Base-by-base conservation (phyloP, 306 rosid genomes). In the Sesbania bispinosa region DNA sequence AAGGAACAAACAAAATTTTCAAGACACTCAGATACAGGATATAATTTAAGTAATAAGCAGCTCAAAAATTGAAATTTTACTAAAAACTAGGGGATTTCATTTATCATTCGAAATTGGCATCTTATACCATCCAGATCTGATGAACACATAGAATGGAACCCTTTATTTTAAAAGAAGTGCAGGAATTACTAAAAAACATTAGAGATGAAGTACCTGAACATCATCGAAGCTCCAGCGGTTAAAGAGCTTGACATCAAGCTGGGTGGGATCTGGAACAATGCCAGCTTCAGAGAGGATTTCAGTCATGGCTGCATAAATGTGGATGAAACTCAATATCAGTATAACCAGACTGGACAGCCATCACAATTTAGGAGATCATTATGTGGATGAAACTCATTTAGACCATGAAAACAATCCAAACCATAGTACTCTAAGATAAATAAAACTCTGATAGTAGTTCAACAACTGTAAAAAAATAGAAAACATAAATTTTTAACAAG, bases 161-260 rank as follows among this genome's bases (percentile, higher is more conserved):
- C 4, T 5, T 5, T 1, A 15, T 0, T 46, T 15, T 46, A 18
- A 7, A 5, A 30, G n/a, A 24, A 20, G 26, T 2, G 0, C 10
- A 1, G 7, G 4, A 26, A 10, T 0, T 2, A 20, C 1, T 14
- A 46, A 7, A 0, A 43, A n/a, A 3, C 13, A n/a, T 3, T 23
- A 33, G 16, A 51, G 10, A 47, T 13, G 1, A 35, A 7, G 3
- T 6, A 77, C 93, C 83, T 82, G 84, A 35, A 90, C 71, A 0
- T 90, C 96, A 0, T 90, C 96, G 20, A 85, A 90, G 73, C 74
- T 84, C 93, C 96, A 90, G 6, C 88, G 79, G 69, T 88, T 88
- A 27, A 90, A 90, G 36, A 90, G 93, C 67, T 88, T 90, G 21
- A 90, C 91, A 0, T 88, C 93, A 7, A 68, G 57, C 54, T 63